Evolutionary conservation across 2,329 filamentous ascomycete genomes (phyloP).

Genomic region (Raffaelea ambrosiae): DNA sequence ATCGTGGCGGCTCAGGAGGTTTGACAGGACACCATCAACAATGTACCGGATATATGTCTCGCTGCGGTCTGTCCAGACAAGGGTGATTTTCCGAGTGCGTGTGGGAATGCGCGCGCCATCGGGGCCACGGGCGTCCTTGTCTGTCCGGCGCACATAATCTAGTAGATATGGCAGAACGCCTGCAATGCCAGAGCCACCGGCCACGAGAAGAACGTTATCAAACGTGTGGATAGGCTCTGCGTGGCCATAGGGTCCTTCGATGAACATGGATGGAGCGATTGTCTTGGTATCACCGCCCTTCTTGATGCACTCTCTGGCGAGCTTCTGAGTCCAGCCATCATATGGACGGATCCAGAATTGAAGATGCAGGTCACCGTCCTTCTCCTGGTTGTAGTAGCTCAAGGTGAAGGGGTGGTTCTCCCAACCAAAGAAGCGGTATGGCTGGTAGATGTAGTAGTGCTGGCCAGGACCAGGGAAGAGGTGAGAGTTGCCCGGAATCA

Average conservation of each 20-base stretch:
- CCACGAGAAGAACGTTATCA: slow-evolving; percentile 12
- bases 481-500: slow-evolving; percentile 4
- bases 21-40: slow-evolving; percentile 1
- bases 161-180: slow-evolving; percentile 10
- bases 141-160: slow-evolving; percentile 10
- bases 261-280: slow-evolving; percentile 6
- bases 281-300: slow-evolving; percentile 3
- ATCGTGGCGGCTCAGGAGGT: slow-evolving; percentile 5
- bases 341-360: slow-evolving; percentile 12
- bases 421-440: slow-evolving; percentile 32
- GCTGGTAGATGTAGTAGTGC: slow-evolving; percentile 35
- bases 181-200: slow-evolving; percentile 14
- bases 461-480: slow-evolving; percentile 27
- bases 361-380: slow-evolving; percentile 5
- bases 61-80: slow-evolving; percentile 12
- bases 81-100: slow-evolving; percentile 9
- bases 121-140: background rate
- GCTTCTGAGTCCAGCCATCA: slow-evolving; percentile 14
- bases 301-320: slow-evolving; percentile 8
- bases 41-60: slow-evolving; percentile 5
- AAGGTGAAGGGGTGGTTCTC: slow-evolving; percentile 44
- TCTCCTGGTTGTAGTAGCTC: slow-evolving; percentile 14
- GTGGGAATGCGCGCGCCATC: slow-evolving; percentile 4
- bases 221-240: slow-evolving; percentile 10
- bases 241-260: slow-evolving; percentile 15